phyloP scores from a whole-genome alignment of 1,139 yeast species.

The Yamadazyma diddensiae region DNA sequence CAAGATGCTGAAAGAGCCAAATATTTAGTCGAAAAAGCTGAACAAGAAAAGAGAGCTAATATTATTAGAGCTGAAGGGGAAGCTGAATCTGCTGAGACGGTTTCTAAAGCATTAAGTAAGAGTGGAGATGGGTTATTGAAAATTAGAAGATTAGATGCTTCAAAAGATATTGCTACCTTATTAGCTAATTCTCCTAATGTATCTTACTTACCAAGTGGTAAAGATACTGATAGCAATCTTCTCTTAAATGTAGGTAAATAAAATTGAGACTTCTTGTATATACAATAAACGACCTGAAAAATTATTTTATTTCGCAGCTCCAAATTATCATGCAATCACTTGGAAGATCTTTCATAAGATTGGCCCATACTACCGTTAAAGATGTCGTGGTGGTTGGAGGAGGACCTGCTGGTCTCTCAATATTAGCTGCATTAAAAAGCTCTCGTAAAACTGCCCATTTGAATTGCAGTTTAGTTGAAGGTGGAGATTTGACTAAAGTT shows the following conservation, averaged over 20 bases:
- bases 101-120: slow-evolving; percentile 87
- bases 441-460: slow-evolving; percentile 61
- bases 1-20: slow-evolving; percentile 98
- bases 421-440: slow-evolving; percentile 73
- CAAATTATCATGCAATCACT: background rate
- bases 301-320: background rate
- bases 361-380: slow-evolving; percentile 19
- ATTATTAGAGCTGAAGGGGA: slow-evolving; percentile 99
- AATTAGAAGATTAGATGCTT: slow-evolving; percentile 95
- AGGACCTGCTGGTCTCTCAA: slow-evolving; percentile 94
- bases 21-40: slow-evolving; percentile 92
- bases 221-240: slow-evolving; percentile 32
- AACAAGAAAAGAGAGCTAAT: slow-evolving; percentile 93
- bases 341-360: no score
- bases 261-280: background rate
- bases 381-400: slow-evolving; percentile 94
- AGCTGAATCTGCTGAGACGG: slow-evolving; percentile 96
- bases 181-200: slow-evolving; percentile 82
- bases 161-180: slow-evolving; percentile 90
- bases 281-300: background rate
- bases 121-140: slow-evolving; percentile 95
- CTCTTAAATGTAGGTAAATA: slow-evolving; percentile 36
- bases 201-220: slow-evolving; percentile 77
- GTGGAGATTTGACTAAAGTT: slow-evolving; percentile 54
- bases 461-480: slow-evolving; percentile 72